A percentile compares a stretch with the other conserved stretches of the same genome.
Evolutionary conservation across 2,329 filamentous ascomycete genomes (phyloP).

Genomic region (Arachnopeziza araneosa): DNA sequence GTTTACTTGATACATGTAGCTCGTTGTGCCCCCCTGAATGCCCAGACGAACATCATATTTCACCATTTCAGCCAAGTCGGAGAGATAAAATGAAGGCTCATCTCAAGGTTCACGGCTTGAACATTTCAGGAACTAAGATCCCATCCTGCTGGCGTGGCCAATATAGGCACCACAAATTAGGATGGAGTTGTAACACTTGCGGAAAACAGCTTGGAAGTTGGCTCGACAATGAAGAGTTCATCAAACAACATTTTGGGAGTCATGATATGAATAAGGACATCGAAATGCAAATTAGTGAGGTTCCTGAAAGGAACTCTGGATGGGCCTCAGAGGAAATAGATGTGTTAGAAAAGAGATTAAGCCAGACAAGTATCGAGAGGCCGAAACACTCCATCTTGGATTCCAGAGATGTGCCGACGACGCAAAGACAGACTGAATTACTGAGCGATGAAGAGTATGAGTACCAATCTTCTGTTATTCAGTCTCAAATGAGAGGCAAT

Average conservation of each 20-base stretch:
- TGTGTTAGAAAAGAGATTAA: background rate
- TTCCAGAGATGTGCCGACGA: background rate
- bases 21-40: background rate
- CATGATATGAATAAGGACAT: background rate
- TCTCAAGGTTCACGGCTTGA: background rate
- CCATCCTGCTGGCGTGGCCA: background rate
- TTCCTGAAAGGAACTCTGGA: background rate
- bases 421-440: background rate
- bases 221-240: background rate
- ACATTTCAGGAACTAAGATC: background rate
- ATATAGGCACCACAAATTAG: background rate
- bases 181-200: background rate
- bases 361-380: background rate
- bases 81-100: background rate
- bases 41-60: background rate
- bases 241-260: background rate
- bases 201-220: background rate
- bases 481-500: background rate
- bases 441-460: background rate
- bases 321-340: background rate
- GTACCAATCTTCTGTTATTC: background rate
- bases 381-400: background rate
- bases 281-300: background rate
- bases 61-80: background rate
- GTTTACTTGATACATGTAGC: background rate